Percentiles rank a stretch among this genome's conserved stretches.
phyloP scores from a whole-genome alignment of 192 early-diverging fungal genomes.

The Martensiomyces pterosporus region DNA sequence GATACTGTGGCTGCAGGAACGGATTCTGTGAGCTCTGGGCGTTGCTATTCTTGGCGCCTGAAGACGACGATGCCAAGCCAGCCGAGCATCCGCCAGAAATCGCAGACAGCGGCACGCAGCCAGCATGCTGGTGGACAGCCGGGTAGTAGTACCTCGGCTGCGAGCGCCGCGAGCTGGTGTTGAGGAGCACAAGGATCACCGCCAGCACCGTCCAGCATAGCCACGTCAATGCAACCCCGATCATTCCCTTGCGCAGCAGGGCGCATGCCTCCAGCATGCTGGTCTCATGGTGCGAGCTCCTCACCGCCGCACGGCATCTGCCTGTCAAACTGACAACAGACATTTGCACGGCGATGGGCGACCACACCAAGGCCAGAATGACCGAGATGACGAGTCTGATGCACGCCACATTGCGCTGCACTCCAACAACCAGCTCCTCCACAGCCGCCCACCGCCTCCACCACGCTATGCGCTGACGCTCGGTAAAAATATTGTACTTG shows the following conservation, averaged over 20 bases:
- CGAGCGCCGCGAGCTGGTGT: constrained; percentile 13
- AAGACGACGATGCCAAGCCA: constrained; percentile 6
- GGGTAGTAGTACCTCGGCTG: neutral
- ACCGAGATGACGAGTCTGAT: constrained; percentile 21
- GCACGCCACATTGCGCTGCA: constrained; percentile 31
- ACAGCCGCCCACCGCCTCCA: constrained; percentile 35
- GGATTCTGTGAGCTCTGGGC: no score
- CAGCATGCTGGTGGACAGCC: neutral
- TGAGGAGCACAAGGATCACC: constrained; percentile 21
- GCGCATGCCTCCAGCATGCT: constrained; percentile 9
- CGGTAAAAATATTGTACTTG: no score
- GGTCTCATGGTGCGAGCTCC: no score
- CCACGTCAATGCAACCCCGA: constrained; percentile 20
- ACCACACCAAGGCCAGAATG: constrained; percentile 22
- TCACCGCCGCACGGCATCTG: constrained; percentile 19
- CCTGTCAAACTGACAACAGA: constrained; percentile 24
- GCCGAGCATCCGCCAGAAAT: no score
- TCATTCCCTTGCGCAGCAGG: constrained; percentile 28
- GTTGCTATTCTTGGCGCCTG: neutral
- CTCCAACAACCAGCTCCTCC: constrained; percentile 24
- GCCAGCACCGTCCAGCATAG: constrained; percentile 29
- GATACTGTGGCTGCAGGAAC: neutral
- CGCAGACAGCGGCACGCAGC: constrained; percentile 7
- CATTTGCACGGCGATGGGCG: constrained; percentile 25
- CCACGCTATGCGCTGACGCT: constrained; percentile 8